phyloP scores from a whole-genome alignment of 805 yeast species.

The Saccharomycopsis sp. region DNA sequence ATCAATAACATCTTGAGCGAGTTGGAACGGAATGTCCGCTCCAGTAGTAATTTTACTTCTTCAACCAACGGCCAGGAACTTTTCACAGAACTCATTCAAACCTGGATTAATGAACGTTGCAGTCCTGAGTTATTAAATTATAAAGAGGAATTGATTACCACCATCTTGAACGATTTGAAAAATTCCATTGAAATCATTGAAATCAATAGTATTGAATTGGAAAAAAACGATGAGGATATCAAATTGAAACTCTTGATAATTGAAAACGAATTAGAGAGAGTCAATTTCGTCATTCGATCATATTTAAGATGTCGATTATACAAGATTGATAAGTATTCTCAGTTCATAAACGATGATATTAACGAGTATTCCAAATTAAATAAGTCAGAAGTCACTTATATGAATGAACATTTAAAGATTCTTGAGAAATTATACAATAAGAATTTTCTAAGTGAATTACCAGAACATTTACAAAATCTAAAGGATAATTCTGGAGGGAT shows the following conservation, averaged over 20 bases:
- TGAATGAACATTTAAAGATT: conserved; percentile 57
- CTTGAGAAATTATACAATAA: conserved; percentile 54
- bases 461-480: conserved; percentile 56
- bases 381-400: conserved; percentile 50
- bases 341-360: conserved; percentile 35
- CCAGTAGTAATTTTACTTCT: conserved; percentile 20
- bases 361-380: conserved; percentile 36
- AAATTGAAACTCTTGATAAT: conserved; percentile 74
- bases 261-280: conserved; percentile 85
- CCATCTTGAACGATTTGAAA: conserved; percentile 49
- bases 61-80: conserved; percentile 27
- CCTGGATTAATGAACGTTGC: conserved; percentile 79
- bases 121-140: conserved; percentile 82
- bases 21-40: conserved; percentile 40
- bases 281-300: conserved; percentile 70
- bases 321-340: conserved; percentile 63
- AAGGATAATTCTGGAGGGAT: conserved; percentile 64
- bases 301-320: conserved; percentile 68
- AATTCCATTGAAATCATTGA: conserved; percentile 69
- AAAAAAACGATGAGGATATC: conserved; percentile 51
- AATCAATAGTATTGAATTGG: conserved; percentile 66
- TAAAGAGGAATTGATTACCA: conserved; percentile 46
- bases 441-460: conserved; percentile 57
- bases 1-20: conserved; percentile 65
- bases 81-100: conserved; percentile 36